Conservation (phyloP, 257 asterid species). For the Solanum gracilifrons region DNA sequence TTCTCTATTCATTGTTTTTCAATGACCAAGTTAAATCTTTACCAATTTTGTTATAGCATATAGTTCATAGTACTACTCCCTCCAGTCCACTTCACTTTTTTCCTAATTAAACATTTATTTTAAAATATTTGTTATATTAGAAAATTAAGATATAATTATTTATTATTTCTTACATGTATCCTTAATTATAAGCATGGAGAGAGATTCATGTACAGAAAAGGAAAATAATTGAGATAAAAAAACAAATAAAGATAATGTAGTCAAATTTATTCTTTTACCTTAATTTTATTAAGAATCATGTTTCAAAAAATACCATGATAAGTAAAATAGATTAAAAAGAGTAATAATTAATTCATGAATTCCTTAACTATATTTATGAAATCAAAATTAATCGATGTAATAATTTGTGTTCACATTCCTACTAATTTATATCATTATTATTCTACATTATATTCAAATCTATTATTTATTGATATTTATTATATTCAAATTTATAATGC, state of each 20-base stretch:
- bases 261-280: background rate
- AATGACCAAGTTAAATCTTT: background rate
- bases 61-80: no score
- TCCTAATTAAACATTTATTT: no score
- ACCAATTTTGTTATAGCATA: background rate
- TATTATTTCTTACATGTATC: background rate
- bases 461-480: background rate
- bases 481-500: no score
- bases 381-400: no score
- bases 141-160: background rate
- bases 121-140: no score
- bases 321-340: no score
- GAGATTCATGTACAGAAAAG: background rate
- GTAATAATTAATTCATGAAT: no score
- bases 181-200: background rate
- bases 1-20: background rate
- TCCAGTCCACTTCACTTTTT: no score
- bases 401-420: background rate
- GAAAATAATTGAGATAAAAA: background rate
- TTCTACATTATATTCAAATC: background rate
- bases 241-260: background rate
- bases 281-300: background rate
- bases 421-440: background rate
- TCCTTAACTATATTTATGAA: no score
- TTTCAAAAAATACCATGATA: no score